Percentiles rank a stretch among this genome's conserved stretches.
Evolutionary conservation across 2,329 filamentous ascomycete species (phyloP).

Genomic region (Metarhizium humberi): DNA sequence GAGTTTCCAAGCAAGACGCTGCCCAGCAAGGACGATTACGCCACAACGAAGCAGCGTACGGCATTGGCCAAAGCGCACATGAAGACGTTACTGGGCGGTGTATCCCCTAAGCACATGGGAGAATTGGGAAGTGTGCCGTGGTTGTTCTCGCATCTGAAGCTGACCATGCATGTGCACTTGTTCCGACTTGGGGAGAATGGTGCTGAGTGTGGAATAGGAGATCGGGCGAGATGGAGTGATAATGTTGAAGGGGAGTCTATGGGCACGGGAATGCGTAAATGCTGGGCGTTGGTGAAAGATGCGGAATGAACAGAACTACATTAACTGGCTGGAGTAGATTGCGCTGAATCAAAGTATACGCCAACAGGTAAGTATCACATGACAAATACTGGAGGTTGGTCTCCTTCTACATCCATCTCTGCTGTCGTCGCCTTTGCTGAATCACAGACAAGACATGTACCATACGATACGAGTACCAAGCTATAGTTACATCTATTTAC

Average conservation of each 20-base stretch:
- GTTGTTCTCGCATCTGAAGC: slow-evolving; percentile 47
- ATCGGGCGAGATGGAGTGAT: slow-evolving; percentile 19
- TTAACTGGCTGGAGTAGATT: no score
- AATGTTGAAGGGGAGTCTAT: slow-evolving; percentile 41
- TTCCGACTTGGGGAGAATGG: slow-evolving; percentile 27
- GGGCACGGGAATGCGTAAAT: slow-evolving; percentile 51
- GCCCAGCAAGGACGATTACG: slow-evolving; percentile 7
- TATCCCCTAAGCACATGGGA: slow-evolving; percentile 17
- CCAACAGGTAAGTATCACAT: no score
- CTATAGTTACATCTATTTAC: no score
- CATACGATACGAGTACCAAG: no score
- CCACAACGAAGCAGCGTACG: slow-evolving; percentile 21
- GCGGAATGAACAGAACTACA: slow-evolving; percentile 27
- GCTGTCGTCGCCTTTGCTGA: no score
- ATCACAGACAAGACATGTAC: no score
- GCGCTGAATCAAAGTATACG: no score
- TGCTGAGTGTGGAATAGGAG: slow-evolving; percentile 4
- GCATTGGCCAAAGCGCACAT: slow-evolving; percentile 27
- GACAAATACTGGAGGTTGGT: no score
- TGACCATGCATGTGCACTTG: slow-evolving; percentile 48
- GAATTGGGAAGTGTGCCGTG: slow-evolving; percentile 46
- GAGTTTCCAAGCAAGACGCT: slow-evolving; percentile 42
- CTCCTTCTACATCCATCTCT: no score
- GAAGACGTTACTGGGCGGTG: slow-evolving; percentile 13
- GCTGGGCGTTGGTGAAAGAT: slow-evolving; percentile 36